phyloP scores from a whole-genome alignment of 2,329 filamentous ascomycete genomes.

The Monosporascus sp. region DNA sequence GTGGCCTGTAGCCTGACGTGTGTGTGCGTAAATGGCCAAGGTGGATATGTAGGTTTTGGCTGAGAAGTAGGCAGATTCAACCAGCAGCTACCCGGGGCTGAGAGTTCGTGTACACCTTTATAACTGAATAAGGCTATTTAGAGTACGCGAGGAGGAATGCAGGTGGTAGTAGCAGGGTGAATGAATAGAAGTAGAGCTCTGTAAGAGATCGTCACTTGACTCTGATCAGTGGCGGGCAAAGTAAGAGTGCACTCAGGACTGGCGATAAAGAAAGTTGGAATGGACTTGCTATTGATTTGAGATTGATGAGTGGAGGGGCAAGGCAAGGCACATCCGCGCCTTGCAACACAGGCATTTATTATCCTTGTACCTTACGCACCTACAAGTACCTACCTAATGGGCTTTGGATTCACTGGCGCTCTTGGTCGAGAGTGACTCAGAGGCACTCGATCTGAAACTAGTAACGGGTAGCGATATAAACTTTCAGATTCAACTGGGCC shows the following conservation, averaged over 20 bases:
- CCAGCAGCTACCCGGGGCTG: slow-evolving; percentile 2
- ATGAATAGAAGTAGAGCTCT: not conserved
- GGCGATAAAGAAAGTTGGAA: not conserved
- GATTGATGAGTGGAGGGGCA: no score
- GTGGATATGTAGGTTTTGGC: not conserved
- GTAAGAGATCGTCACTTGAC: not conserved
- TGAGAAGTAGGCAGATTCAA: slow-evolving; percentile 5
- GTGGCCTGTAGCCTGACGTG: no score
- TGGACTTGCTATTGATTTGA: no score
- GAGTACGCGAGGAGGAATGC: no score
- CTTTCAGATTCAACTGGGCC: no score
- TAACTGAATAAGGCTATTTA: no score
- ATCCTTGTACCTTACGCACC: not conserved
- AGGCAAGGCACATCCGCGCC: no score
- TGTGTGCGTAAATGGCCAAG: no score
- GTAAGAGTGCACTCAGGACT: not conserved
- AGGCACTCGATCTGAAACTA: not conserved
- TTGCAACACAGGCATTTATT: not conserved
- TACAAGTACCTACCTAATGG: not conserved
- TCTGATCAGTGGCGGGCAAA: not conserved
- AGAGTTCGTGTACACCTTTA: not conserved
- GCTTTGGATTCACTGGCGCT: no score
- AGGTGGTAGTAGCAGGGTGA: no score
- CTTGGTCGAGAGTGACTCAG: not conserved
- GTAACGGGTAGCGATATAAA: no score